Conservation (phyloP, 2,329 filamentous ascomycete species). For the Dactylonectria estremocensis region DNA sequence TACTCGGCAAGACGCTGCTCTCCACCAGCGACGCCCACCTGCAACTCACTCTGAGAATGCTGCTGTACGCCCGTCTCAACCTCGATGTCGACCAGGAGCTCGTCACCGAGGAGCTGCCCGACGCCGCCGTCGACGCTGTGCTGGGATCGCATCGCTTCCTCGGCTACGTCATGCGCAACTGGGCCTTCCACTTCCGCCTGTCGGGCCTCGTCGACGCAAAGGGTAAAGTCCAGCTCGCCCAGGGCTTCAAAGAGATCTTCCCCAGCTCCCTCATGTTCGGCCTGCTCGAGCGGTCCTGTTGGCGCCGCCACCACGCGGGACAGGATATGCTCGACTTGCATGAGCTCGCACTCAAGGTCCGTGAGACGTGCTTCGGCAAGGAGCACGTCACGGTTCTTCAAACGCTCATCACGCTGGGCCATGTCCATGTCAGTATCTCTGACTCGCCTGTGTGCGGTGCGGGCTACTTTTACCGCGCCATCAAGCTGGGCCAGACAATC, state of each 20-base stretch:
- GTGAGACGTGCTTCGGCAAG: slow-evolving; percentile 54
- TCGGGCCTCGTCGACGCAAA: slow-evolving; percentile 50
- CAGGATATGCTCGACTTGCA: slow-evolving; percentile 49
- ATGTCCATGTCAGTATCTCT: slow-evolving; percentile 47
- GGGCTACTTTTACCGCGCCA: slow-evolving; percentile 56
- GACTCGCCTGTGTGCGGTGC: slow-evolving; percentile 46
- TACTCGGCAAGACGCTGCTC: slow-evolving; percentile 54
- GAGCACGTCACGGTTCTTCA: slow-evolving; percentile 55
- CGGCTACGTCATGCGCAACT: slow-evolving; percentile 54
- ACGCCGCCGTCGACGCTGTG: slow-evolving; percentile 43
- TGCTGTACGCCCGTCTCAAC: slow-evolving; percentile 53
- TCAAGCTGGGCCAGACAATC: slow-evolving; percentile 49
- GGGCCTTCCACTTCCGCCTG: slow-evolving; percentile 54
- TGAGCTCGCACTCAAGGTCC: slow-evolving; percentile 54
- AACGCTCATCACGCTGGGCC: slow-evolving; percentile 55
- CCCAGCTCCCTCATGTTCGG: slow-evolving; percentile 55
- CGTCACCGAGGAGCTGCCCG: slow-evolving; percentile 35
- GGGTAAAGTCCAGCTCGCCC: slow-evolving; percentile 49
- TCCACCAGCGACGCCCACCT: slow-evolving; percentile 53
- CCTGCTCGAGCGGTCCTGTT: slow-evolving; percentile 53
- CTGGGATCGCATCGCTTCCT: slow-evolving; percentile 51
- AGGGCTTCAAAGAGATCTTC: slow-evolving; percentile 55
- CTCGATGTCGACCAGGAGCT: slow-evolving; percentile 48
- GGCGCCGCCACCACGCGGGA: slow-evolving; percentile 44
- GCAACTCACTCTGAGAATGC: slow-evolving; percentile 52